Percentiles rank a stretch among this genome's conserved stretches.
Conservation (phyloP, 1,284 basidiomycete genomes). For the Porogramme epimiltina region DNA sequence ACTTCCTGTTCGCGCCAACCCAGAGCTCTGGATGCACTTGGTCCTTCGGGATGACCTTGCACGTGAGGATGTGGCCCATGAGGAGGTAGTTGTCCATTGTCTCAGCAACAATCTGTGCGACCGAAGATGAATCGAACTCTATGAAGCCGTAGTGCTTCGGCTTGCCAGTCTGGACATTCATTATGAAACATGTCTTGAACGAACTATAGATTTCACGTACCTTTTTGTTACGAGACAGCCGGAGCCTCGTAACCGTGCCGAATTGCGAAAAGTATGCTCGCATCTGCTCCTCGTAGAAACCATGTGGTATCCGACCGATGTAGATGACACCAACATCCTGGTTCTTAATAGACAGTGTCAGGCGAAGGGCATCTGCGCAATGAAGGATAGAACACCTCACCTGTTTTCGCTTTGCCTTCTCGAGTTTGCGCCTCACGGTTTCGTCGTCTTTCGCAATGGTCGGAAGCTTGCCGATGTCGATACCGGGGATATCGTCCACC, state of each 20-base stretch:
- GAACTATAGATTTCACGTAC: slow-evolving; percentile 48
- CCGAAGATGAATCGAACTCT: slow-evolving; percentile 88
- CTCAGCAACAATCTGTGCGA: slow-evolving; percentile 94
- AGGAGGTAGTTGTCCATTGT: slow-evolving; percentile 99
- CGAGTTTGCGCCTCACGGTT: slow-evolving; percentile 78
- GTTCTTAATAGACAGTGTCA: slow-evolving; percentile 41
- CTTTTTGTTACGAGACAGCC: slow-evolving; percentile 93
- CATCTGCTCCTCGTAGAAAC: slow-evolving; percentile 96
- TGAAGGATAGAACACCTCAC: slow-evolving; percentile 45
- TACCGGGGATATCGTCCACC: slow-evolving; percentile 49
- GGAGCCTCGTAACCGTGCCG: slow-evolving; percentile 85
- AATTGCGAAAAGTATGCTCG: slow-evolving; percentile 95
- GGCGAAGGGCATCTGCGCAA: not conserved
- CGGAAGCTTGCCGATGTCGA: slow-evolving; percentile 76
- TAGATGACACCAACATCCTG: slow-evolving; percentile 86
- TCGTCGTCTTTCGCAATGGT: slow-evolving; percentile 86
- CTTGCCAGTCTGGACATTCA: slow-evolving; percentile 81
- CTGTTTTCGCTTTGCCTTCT: slow-evolving; percentile 78
- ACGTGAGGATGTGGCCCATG: slow-evolving; percentile 90
- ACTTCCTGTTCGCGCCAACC: slow-evolving; percentile 96
- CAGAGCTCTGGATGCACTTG: slow-evolving; percentile 93
- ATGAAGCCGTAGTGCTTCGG: slow-evolving; percentile 98
- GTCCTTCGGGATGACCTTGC: slow-evolving; percentile 85
- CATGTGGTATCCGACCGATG: slow-evolving; percentile 91
- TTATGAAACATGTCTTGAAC: not conserved